Conservation (phyloP, 352 stramenopile genomes). For the Phytopythium chamaehyphon region DNA sequence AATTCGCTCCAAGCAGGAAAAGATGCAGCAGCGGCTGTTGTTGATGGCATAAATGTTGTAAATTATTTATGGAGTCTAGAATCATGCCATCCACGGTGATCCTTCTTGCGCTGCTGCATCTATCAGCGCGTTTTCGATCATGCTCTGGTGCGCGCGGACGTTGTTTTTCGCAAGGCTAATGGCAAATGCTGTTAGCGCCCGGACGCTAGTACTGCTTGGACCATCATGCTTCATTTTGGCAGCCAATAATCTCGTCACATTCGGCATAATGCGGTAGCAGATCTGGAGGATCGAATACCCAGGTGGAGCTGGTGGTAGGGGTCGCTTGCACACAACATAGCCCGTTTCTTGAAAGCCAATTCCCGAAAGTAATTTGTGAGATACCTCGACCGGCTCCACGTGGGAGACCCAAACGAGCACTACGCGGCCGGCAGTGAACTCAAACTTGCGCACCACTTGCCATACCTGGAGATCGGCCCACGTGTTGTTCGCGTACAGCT, state of each 20-base stretch:
- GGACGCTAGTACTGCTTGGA: slow-evolving; percentile 3
- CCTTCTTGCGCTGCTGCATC: neutral
- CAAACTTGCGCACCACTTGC: slow-evolving; percentile 12
- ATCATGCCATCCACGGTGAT: too few species aligned
- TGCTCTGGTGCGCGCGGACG: slow-evolving; percentile 6
- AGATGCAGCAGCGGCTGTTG: neutral
- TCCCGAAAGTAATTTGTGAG: slow-evolving; percentile 16
- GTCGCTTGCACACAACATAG: slow-evolving; percentile 12
- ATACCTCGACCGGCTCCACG: slow-evolving; percentile 13
- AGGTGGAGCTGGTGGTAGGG: slow-evolving; percentile 1
- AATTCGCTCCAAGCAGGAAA: neutral
- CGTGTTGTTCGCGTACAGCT: slow-evolving; percentile 13
- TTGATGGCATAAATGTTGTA: slow-evolving; percentile 2
- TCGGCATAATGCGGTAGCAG: slow-evolving; percentile 6
- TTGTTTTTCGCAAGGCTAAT: slow-evolving; percentile 15
- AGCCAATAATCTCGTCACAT: neutral
- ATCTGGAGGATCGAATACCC: slow-evolving; percentile 9
- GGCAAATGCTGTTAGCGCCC: slow-evolving; percentile 17
- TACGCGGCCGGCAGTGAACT: slow-evolving; percentile 8
- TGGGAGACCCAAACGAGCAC: slow-evolving; percentile 18
- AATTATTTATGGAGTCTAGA: too few species aligned
- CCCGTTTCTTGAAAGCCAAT: slow-evolving; percentile 16
- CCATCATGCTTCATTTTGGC: slow-evolving; percentile 5
- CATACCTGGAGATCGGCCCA: slow-evolving; percentile 13
- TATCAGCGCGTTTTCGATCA: slow-evolving; percentile 13